Evolutionary conservation across 495 filamentous ascomycete genomes (phyloP).

Genomic region (Penicillium crystallinum): DNA sequence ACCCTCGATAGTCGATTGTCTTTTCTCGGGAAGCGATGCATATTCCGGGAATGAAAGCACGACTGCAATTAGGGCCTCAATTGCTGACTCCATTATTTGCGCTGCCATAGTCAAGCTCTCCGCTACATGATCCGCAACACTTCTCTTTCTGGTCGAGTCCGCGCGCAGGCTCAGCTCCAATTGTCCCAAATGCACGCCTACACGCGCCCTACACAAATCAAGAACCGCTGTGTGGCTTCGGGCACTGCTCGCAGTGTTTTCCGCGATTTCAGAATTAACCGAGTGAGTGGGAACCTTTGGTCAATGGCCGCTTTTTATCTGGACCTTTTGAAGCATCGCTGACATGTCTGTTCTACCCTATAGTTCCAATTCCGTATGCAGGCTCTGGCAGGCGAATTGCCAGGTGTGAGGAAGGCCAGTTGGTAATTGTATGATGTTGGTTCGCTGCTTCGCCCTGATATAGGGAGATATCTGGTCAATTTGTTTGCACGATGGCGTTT

Average conservation of each 20-base stretch:
- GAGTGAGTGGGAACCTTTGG: slow-evolving; percentile 55
- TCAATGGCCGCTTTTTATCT: not conserved
- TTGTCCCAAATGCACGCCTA: slow-evolving; percentile 92
- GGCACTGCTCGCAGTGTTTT: slow-evolving; percentile 83
- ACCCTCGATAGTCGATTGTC: not conserved
- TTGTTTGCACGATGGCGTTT: slow-evolving; percentile 29
- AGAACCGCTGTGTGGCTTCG: slow-evolving; percentile 84
- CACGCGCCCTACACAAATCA: slow-evolving; percentile 86
- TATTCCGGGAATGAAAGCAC: not conserved
- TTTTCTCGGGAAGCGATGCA: not conserved
- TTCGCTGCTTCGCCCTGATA: slow-evolving; percentile 2
- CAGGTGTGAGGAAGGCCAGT: slow-evolving; percentile 91
- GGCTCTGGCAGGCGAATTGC: slow-evolving; percentile 80
- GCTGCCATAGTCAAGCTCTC: slow-evolving; percentile 73
- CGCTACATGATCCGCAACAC: slow-evolving; percentile 94
- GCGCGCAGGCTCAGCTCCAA: slow-evolving; percentile 87
- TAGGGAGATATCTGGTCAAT: slow-evolving; percentile 18
- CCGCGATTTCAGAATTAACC: slow-evolving; percentile 81
- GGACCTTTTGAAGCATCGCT: slow-evolving; percentile 10
- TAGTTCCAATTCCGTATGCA: slow-evolving; percentile 91
- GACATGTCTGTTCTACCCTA: slow-evolving; percentile 13
- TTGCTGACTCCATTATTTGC: slow-evolving; percentile 1
- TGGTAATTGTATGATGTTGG: slow-evolving; percentile 53
- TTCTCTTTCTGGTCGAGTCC: slow-evolving; percentile 68
- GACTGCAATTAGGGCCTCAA: not conserved